Base-by-base conservation (phyloP, 192 early-diverging fungal genomes). In the Glomus cerebriforme region DNA sequence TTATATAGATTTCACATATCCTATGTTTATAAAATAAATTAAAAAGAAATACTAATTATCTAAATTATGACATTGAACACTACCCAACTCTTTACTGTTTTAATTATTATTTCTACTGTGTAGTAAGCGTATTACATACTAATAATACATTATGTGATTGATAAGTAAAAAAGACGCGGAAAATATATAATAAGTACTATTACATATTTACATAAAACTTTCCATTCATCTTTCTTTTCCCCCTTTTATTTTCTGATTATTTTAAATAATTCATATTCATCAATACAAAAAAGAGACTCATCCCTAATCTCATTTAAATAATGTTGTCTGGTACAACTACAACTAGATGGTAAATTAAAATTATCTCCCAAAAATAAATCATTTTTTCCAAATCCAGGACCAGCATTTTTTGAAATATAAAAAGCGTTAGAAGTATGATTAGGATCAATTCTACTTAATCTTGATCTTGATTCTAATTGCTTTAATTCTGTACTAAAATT, bases 191-290 rank as follows among this genome's bases (percentile, higher is more conserved):
- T n/a, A 12, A 43, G 9, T 43, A 12, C 10, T 43, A 10, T 1
- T 43, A 35, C 34, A n/a, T n/a, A n/a, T n/a, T n/a, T n/a, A n/a
- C n/a, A n/a, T n/a, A 35, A 35, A 5, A 5, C 10, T 39, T 39
- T 39, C 9, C 10, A 35, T 35, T 35, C 0, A 39, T 10, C 8
- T 39, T 39, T 39, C 39, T 39, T 39, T 9, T 39, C 39, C 0
- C 39, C 9, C 9, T 49, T 32, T 19, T 29, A 66, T 10, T 66
- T 66, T 66, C 10, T 66, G 64, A 27, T 29, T 5, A 66, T 34
- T 66, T 66, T 3, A 66, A 66, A 66, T 66, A 66, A 15, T 66
- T 66, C 64, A 34, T 66, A 66, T 32, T 66, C 64, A n/a, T 66
- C 64, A 27, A 66, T n/a, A 32, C 64, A 32, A 66, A 66, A 66